phyloP scores from a whole-genome alignment of 345 rosid genomes.

The Balakata baccata region DNA sequence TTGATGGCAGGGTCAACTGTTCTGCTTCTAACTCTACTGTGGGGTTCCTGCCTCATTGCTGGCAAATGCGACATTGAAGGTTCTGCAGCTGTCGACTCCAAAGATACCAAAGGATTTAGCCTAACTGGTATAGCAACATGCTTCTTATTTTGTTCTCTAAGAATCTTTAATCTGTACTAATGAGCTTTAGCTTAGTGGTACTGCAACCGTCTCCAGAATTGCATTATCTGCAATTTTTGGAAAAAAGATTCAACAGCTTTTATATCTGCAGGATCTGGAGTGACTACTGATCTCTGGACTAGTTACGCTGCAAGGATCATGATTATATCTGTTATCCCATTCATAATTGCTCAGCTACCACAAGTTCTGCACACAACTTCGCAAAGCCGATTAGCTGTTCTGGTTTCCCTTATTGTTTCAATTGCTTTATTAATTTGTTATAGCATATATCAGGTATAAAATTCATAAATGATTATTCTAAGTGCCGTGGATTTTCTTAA shows the following conservation, averaged over 20 bases:
- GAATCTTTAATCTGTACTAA: not conserved
- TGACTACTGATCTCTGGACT: constrained; percentile 41
- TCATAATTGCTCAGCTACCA: constrained; percentile 31
- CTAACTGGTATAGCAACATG: constrained; percentile 40
- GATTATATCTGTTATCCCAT: constrained; percentile 40
- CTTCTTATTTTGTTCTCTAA: not conserved
- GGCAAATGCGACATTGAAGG: constrained; percentile 66
- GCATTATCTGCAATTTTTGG: no score
- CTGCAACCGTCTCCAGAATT: not conserved
- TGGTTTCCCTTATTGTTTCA: constrained; percentile 26
- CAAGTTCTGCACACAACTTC: constrained; percentile 25
- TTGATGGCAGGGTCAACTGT: constrained; percentile 86
- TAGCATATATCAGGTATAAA: constrained; percentile 37
- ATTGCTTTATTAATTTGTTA: constrained; percentile 25
- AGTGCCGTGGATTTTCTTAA: not conserved
- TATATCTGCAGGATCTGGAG: constrained; percentile 30
- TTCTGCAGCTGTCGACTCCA: constrained; percentile 50
- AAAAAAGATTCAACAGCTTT: not conserved
- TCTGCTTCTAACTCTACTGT: constrained; percentile 74
- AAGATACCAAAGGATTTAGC: constrained; percentile 45
- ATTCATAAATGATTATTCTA: not conserved
- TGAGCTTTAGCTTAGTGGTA: not conserved
- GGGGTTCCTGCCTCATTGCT: constrained; percentile 75
- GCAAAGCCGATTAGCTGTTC: constrained; percentile 19
- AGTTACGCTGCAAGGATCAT: constrained; percentile 44